Conservation (phyloP, 495 filamentous ascomycete species). For the Xylaria longipes region DNA sequence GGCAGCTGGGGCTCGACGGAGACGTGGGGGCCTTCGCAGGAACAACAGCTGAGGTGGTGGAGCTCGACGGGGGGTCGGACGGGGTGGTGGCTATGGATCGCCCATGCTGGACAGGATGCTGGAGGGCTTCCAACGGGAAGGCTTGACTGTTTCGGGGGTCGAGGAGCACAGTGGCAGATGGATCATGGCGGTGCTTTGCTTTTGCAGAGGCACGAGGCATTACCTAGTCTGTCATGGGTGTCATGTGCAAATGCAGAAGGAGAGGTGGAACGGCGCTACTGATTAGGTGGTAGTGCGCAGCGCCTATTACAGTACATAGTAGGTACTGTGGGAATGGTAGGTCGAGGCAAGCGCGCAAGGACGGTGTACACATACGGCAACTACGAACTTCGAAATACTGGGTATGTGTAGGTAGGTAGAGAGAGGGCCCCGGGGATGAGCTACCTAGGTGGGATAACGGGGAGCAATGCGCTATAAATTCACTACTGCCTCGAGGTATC, state of each 20-base stretch:
- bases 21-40: constrained; percentile 22
- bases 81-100: neutral
- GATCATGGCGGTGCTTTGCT: constrained; percentile 10
- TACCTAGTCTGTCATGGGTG: constrained; percentile 21
- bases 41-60: constrained; percentile 22
- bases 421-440: neutral
- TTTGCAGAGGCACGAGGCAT: constrained; percentile 26
- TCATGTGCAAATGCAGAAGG: constrained; percentile 1
- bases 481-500: neutral
- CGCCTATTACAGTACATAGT: neutral
- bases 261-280: constrained; percentile 18
- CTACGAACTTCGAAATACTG: neutral
- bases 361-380: constrained; percentile 1
- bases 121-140: constrained; percentile 20
- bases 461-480: neutral
- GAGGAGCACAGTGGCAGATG: constrained; percentile 7
- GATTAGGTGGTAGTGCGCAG: neutral
- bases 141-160: constrained; percentile 18
- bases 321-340: neutral
- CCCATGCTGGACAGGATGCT: constrained; percentile 2
- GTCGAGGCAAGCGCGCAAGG: neutral
- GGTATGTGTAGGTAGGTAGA: neutral
- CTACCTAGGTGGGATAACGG: neutral
- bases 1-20: neutral
- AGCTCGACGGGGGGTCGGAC: constrained; percentile 18